Evolutionary conservation across 192 early-diverging fungal species (phyloP), one percentile per base, ranked within the genome.

Genomic region (Geranomyces variabilis): DNA sequence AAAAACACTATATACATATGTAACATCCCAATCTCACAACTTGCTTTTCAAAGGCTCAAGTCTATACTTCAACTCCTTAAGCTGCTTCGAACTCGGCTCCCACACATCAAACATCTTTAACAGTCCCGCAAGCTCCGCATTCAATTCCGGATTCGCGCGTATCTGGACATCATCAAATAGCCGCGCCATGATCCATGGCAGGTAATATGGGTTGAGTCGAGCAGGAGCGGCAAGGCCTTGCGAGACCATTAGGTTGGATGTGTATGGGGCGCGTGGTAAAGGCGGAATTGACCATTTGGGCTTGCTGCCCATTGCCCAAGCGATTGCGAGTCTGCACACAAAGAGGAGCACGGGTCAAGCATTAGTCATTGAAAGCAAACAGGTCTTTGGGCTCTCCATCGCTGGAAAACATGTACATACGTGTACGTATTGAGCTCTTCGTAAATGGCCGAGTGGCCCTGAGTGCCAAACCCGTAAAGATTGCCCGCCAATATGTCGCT

Each of bases 371-470:
- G 55, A 24, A 24, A 22, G 24, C 55, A 13, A n/a, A n/a, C n/a
- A n/a, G n/a, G n/a, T n/a, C n/a, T n/a, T n/a, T n/a, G n/a, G n/a
- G n/a, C n/a, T 13, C 19, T 19, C 12, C 10, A 47, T 47, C 46
- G 12, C 19, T n/a, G n/a, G n/a, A n/a, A n/a, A n/a, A n/a, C n/a
- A n/a, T 28, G 57, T 13, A 87, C 84, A 46, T 83, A 80, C 79
- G 83, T 85, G 80, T 94, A 99, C 0, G 94, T 94, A 29, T 92
- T 84, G 1, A 88, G 75, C 69, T 97, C 95, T 67, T 93, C 94
- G 68, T 99, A 99, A 30, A 99, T 82, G 14, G 93, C 92, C 7
- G 93, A 96, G 74, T 99, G 97, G 5, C 96, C 97, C 63, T 91
- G 90, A 45, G 91, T 93, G 31, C 89, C 88, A 53, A 84, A 84